These are phyloP conservation scores for Colletotrichum godetiae DNA, from an alignment of 2,329 filamentous ascomycete genomes.

Conservation along the genomic window DNA sequence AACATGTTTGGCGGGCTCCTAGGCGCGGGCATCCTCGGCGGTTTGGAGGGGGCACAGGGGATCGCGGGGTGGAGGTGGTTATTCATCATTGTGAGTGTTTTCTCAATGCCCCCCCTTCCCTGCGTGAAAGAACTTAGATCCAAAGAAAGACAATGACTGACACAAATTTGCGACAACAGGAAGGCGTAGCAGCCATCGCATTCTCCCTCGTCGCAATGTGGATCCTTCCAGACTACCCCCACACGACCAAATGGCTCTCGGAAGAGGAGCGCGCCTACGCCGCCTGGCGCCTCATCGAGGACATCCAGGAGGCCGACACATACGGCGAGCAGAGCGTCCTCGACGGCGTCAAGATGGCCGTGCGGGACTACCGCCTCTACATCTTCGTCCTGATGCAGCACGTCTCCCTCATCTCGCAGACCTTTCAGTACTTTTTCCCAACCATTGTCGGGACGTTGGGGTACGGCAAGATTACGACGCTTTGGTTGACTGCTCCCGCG, in stretches of 20 bases:
- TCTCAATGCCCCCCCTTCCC: too few species aligned
- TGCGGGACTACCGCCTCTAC: constrained; percentile 62
- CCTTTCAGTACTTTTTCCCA: constrained; percentile 75
- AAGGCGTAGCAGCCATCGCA: constrained; percentile 53
- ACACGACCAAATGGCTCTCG: constrained; percentile 62
- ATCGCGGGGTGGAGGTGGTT: constrained; percentile 44
- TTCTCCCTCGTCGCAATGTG: constrained; percentile 47
- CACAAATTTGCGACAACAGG: constrained; percentile 37
- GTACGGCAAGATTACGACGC: constrained; percentile 63
- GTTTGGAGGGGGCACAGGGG: constrained; percentile 44
- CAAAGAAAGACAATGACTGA: too few species aligned
- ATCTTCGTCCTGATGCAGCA: constrained; percentile 67
- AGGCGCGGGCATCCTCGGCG: constrained; percentile 59
- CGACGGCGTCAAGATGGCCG: constrained; percentile 59
- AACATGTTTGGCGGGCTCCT: constrained; percentile 64
- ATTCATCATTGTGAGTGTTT: constrained; percentile 43
- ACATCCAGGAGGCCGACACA: constrained; percentile 58
- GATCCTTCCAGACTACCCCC: constrained; percentile 63
- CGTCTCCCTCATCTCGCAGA: constrained; percentile 61
- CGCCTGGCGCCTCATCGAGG: constrained; percentile 61
- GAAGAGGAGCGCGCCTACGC: constrained; percentile 64
- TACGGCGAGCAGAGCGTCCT: constrained; percentile 50
- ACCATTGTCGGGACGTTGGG: constrained; percentile 71
- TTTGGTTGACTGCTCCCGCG: constrained; percentile 68
- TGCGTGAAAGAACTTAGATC: neutral